Evolutionary conservation across 2,329 filamentous ascomycete genomes (phyloP), one percentile per base, ranked within the genome.

Genomic region (Xylariaceae sp.): DNA sequence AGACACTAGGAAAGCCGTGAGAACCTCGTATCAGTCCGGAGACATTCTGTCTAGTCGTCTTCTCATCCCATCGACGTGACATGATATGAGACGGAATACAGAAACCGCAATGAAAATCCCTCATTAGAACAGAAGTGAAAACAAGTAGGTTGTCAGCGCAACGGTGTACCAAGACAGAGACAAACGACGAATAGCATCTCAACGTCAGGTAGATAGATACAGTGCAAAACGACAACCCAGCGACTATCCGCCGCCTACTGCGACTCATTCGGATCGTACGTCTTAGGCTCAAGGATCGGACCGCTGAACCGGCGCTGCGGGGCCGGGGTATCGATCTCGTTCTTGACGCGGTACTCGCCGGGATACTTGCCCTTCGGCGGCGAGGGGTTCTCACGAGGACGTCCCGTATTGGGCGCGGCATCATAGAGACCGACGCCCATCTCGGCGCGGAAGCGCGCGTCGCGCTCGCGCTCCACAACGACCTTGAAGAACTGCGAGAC

Each of bases 401-500:
- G 32, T 12, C 7, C 14, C 5, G 32, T 37, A 16, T 37, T 12
- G 12, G 32, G 32, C 32, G 7, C 40, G 7, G 20, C 32, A 16
- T 45, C 40, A 20, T 47, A 51, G 21, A 16, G 45, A 9, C 7
- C 21, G 18, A 20, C 26, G 20, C 21, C 14, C 46, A 18, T 47
- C 44, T 48, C 45, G 20, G 56, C 48, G 32, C 32, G 18, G 16
- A 40, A 23, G 2, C 46, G 56, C 49, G 40, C 55, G 54, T 40
- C 65, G 23, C 68, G 65, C 68, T 80, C 79, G 18, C 81, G 74
- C 61, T 82, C 79, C 1, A 84, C 67, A 48, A 79, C 77, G 14
- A 77, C 73, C 63, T 79, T 79, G 74, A 84, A 85, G 64, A 85
- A 85, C 40, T 77, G 75, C 1, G 78, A 73, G 48, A 83, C 75